Evolutionary conservation across 2,329 filamentous ascomycete species (phyloP), one percentile per base, ranked within the genome.

Genomic region (Stachybotrys echinatus): DNA sequence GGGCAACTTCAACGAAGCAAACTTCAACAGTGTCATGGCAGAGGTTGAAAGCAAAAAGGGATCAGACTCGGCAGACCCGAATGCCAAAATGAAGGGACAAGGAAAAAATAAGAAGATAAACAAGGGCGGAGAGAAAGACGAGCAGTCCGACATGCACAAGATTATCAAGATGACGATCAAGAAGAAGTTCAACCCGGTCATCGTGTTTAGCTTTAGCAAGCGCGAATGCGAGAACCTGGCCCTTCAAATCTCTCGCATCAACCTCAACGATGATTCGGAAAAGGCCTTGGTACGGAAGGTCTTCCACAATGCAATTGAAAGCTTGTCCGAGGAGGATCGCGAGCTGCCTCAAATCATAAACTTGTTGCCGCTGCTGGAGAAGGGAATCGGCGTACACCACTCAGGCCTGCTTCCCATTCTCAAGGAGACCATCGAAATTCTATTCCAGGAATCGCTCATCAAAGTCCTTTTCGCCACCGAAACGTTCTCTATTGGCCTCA

Each of bases 181-280:
- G 71, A 96, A 92, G 74, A 94, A 88, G 65, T 95, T 94, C 72
- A 96, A 99, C 63, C 94, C 94, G 0, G 94, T 97, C 61, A 99
- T 99, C 65, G 91, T 99, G 38, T 99, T 99, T 81, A 97, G 92
- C 70, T 99, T 99, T 74, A 96, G 92, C 78, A 99, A 99, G 75
- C 82, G 92, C 57, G 92, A 97, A 62, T 96, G 92, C 66, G 94
- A 99, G 72, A 84, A 85, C 54, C 85, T 94, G 68, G 94, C 94
- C 2, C 75, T 99, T 44, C 83, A 90, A 58, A 92, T 96, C 73
- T 92, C 85, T 48, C 81, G 83, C 53, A 81, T 97, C 63, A 85
- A 89, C 44, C 96, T 99, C 80, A 99, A 99, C 72, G 91, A 96
- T 57, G 90, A 96, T 20, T 92, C 89, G 0, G 94, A 99, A 70